Percentiles rank a stretch among this genome's conserved stretches.
Evolutionary conservation across 805 yeast species (phyloP).

Genomic region (Torulaspora microellipsoides): DNA sequence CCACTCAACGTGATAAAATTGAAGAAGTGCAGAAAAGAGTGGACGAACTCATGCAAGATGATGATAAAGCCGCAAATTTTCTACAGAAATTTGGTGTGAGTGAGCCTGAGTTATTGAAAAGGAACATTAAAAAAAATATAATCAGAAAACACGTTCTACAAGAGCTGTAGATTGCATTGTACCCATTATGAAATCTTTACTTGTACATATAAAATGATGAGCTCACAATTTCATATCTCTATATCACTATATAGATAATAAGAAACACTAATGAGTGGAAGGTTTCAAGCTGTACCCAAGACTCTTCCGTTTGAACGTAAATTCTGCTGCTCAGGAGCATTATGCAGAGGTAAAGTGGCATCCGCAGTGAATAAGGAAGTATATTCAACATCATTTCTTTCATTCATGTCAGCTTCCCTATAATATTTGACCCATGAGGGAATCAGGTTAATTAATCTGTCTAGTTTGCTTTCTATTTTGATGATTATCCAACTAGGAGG

Average conservation of each 20-base stretch:
- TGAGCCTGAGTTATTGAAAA: constrained; percentile 40
- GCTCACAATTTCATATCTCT: too few species aligned
- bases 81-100: constrained; percentile 36
- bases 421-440: constrained; percentile 53
- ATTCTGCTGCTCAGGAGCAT: constrained; percentile 5
- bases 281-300: constrained; percentile 14
- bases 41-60: constrained; percentile 35
- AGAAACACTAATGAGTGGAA: neutral
- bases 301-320: constrained; percentile 18
- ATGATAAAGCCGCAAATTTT: constrained; percentile 33
- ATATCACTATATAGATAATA: neutral
- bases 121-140: constrained; percentile 62
- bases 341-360: constrained; percentile 18
- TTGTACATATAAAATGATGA: neutral
- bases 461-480: constrained; percentile 57
- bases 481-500: constrained; percentile 64
- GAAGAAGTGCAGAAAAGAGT: constrained; percentile 37
- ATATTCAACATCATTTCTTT: constrained; percentile 18
- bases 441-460: constrained; percentile 46
- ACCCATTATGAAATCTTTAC: neutral
- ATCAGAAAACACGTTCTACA: constrained; percentile 54
- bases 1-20: constrained; percentile 31
- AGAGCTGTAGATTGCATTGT: constrained; percentile 15
- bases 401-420: constrained; percentile 49
- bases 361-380: constrained; percentile 25